phyloP scores from a whole-genome alignment of 352 stramenopile species.

The Phytophthora nicotianae region DNA sequence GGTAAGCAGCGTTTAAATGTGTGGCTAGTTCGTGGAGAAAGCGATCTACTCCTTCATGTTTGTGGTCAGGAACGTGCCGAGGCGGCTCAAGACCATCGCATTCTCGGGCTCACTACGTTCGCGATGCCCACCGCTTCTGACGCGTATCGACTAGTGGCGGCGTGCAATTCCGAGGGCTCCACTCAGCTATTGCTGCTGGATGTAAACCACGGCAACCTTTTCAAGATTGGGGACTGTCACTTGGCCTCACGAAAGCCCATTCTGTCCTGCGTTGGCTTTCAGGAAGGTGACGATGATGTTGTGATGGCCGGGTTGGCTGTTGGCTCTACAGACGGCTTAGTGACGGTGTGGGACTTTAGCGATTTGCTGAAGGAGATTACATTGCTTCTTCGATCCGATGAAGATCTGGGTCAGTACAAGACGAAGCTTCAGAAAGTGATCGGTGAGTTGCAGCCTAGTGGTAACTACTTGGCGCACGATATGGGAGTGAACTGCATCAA shows the following conservation, averaged over 20 bases:
- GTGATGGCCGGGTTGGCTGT: slow-evolving; percentile 61
- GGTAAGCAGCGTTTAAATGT: slow-evolving; percentile 85
- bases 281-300: slow-evolving; percentile 21
- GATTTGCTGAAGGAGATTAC: slow-evolving; percentile 29
- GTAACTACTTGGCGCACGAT: slow-evolving; percentile 78
- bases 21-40: slow-evolving; percentile 55
- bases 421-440: slow-evolving; percentile 38
- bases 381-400: slow-evolving; percentile 16
- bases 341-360: slow-evolving; percentile 77
- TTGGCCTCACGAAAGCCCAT: slow-evolving; percentile 80
- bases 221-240: slow-evolving; percentile 61
- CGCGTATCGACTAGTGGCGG: slow-evolving; percentile 55
- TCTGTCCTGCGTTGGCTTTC: slow-evolving; percentile 64
- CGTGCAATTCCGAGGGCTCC: slow-evolving; percentile 80
- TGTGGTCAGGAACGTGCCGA: slow-evolving; percentile 63
- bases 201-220: slow-evolving; percentile 26
- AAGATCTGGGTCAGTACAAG: slow-evolving; percentile 11
- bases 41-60: slow-evolving; percentile 53
- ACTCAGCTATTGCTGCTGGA: slow-evolving; percentile 72
- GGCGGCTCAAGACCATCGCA: slow-evolving; percentile 81
- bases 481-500: slow-evolving; percentile 84
- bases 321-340: slow-evolving; percentile 79
- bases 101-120: slow-evolving; percentile 76
- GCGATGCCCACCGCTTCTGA: slow-evolving; percentile 27
- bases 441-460: slow-evolving; percentile 37